Base-by-base conservation (phyloP, 768 basidiomycete genomes). In the Mycena pura region DNA sequence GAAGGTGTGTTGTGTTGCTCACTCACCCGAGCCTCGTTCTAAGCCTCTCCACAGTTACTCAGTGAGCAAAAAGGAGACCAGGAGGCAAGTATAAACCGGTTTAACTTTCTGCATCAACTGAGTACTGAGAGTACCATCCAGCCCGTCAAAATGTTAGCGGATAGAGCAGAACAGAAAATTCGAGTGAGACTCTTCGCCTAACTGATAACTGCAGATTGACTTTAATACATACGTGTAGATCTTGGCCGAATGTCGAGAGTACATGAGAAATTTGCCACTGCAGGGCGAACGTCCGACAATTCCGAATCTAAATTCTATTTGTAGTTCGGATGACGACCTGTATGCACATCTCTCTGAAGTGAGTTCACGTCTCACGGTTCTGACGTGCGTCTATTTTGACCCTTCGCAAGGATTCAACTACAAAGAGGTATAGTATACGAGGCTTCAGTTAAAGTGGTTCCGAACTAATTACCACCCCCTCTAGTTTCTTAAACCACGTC, bases 401-500 rank as follows among this genome's bases (percentile, higher is more conserved):
- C n/a, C 14, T 4, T 52, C 21, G 6, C 13, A 32, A 60, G 50
- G 44, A 52, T 25, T 21, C 43, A 1, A 29, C 7, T 5, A 25
- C 48, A 0, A 50, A 44, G 17, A 59, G 48, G 57, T 27, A 6
- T n/a, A 27, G 32, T 22, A 24, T 13, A 8, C 5, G 15, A 24
- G 8, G n/a, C 8, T 46, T 28, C 28, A n/a, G 6, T 28, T 17
- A 22, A 24, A n/a, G 31, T 4, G 4, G 14, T 27, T 14, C 27
- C 3, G 13, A 10, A 36, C 19, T 22, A 1, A 41, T 39, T 11
- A 36, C 14, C 24, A 6, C 6, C 27, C 7, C 3, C 15, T n/a
- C 5, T 7, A 62, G 60, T 1, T 44, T 62, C 11, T 13, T 62
- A 9, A 50, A 56, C 6, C 53, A 62, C 7, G 19, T 50, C 9